Percentiles rank a stretch among this genome's conserved stretches.
Evolutionary conservation across 192 early-diverging fungal genomes (phyloP).

Genomic region (Globomyces pollinis-pini): DNA sequence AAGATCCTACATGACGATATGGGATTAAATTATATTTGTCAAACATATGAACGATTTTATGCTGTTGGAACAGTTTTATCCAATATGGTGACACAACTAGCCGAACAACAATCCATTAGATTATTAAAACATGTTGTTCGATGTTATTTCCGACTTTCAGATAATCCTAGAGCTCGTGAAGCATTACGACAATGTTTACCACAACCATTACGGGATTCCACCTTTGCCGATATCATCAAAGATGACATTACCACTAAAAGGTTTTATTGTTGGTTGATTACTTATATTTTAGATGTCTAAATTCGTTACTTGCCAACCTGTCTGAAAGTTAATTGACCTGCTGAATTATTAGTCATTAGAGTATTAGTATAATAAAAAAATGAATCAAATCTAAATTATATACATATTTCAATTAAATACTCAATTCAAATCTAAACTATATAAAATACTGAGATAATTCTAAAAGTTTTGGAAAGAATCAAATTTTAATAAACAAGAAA

Average conservation of each 20-base stretch:
- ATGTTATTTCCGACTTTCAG: conserved; percentile 85
- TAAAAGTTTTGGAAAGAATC: too few species aligned
- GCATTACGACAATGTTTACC: conserved; percentile 86
- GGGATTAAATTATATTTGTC: conserved; percentile 82
- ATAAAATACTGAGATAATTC: too few species aligned
- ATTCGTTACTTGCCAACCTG: not conserved
- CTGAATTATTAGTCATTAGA: too few species aligned
- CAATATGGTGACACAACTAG: conserved; percentile 89
- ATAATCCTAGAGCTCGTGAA: conserved; percentile 86
- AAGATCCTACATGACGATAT: conserved; percentile 91
- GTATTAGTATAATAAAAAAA: too few species aligned
- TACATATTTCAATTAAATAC: too few species aligned
- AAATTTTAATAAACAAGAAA: too few species aligned
- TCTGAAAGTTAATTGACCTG: not conserved
- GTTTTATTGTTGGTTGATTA: too few species aligned
- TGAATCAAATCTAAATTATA: too few species aligned
- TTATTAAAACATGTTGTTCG: conserved; percentile 90
- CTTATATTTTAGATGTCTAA: not conserved
- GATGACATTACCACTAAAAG: conserved; percentile 88
- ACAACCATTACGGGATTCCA: conserved; percentile 78
- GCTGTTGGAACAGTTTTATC: conserved; percentile 90
- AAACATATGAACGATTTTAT: conserved; percentile 86
- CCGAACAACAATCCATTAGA: conserved; percentile 73
- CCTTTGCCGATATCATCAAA: conserved; percentile 74
- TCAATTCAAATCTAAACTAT: too few species aligned